Percentiles rank a stretch among this genome's conserved stretches.
Conservation (phyloP, 331 rosid species). For the Acacia concinna region DNA sequence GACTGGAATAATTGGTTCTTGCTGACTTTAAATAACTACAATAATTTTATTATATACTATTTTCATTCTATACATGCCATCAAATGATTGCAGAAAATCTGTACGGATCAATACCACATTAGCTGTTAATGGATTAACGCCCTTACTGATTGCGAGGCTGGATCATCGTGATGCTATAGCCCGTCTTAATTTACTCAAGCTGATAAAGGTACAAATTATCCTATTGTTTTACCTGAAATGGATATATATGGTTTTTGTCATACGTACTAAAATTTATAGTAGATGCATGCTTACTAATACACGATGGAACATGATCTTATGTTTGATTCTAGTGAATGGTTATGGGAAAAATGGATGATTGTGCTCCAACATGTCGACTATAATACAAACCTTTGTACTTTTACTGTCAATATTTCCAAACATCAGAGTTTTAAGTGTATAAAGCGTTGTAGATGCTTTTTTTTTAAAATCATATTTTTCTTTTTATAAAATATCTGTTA, state of each 20-base stretch:
- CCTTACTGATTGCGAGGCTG: slow-evolving; percentile 86
- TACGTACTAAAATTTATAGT: slow-evolving; percentile 19
- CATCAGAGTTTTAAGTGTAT: too few relatives aligned
- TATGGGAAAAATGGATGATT: too few relatives aligned
- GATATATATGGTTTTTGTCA: slow-evolving; percentile 12
- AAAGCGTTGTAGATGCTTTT: too few relatives aligned
- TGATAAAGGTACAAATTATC: slow-evolving; percentile 68
- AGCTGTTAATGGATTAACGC: slow-evolving; percentile 94
- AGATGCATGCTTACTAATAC: not conserved
- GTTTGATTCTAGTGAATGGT: not conserved
- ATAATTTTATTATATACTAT: not conserved
- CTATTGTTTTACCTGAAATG: slow-evolving; percentile 5
- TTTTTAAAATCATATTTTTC: too few relatives aligned
- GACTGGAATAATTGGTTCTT: not conserved
- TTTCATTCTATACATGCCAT: slow-evolving; percentile 18
- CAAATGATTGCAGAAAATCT: slow-evolving; percentile 76
- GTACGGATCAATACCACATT: slow-evolving; percentile 90
- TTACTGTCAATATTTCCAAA: too few relatives aligned
- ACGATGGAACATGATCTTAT: not conserved
- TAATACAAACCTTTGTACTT: too few relatives aligned
- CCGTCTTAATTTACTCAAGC: slow-evolving; percentile 95
- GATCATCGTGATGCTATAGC: slow-evolving; percentile 99
- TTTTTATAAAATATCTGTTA: too few relatives aligned
- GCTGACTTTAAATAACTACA: not conserved
- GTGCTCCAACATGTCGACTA: too few relatives aligned